These are phyloP conservation scores for Madurella fahalii DNA, from an alignment of 2,329 filamentous ascomycete species.

Conservation along the genomic window DNA sequence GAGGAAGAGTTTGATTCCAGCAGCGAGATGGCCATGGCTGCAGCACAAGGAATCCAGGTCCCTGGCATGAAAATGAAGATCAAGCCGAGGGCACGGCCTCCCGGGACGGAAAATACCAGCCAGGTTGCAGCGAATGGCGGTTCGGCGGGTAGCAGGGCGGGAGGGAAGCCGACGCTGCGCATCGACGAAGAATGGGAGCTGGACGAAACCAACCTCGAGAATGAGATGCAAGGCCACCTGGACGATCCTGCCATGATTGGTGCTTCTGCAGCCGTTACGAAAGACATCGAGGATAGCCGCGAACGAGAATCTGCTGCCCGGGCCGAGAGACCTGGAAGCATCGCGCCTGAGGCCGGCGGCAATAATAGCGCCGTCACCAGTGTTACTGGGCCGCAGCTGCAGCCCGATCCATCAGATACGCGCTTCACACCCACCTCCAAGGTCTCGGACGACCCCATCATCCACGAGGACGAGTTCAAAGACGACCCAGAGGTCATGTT, in stretches of 20 bases:
- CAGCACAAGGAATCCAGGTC: constrained; percentile 26
- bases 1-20: constrained; percentile 22
- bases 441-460: constrained; percentile 58
- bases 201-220: constrained; percentile 62
- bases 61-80: constrained; percentile 20
- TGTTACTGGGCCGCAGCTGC: background rate
- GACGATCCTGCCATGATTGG: constrained; percentile 53
- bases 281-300: constrained; percentile 12
- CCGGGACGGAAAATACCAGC: background rate
- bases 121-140: background rate
- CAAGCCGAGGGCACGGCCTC: constrained; percentile 13
- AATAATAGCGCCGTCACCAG: background rate
- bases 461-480: constrained; percentile 78
- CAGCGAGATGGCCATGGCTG: constrained; percentile 29
- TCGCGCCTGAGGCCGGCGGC: background rate
- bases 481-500: constrained; percentile 83
- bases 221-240: constrained; percentile 67
- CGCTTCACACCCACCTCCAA: constrained; percentile 8
- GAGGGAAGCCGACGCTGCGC: constrained; percentile 40
- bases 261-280: constrained; percentile 16
- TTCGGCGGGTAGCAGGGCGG: constrained; percentile 16
- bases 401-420: background rate
- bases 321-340: background rate
- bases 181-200: constrained; percentile 61
- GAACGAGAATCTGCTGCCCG: constrained; percentile 7